A percentile compares a stretch with the other conserved stretches of the same genome.
These are phyloP conservation scores for Yamadazyma atmosphaerica DNA, from an alignment of 1,139 yeast species.

Conservation along the genomic window DNA sequence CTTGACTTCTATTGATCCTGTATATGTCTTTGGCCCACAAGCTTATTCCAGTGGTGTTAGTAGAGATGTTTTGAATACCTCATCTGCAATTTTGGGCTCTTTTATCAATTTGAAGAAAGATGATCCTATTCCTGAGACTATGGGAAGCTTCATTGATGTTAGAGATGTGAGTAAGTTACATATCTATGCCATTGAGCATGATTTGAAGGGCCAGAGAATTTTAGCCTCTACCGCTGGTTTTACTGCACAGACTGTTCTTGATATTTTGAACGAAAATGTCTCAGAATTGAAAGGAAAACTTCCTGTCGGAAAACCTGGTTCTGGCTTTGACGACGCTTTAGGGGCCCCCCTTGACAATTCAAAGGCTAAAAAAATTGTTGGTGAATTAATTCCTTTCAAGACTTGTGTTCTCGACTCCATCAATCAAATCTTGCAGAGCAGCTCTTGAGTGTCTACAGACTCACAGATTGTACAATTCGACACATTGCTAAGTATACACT, in stretches of 20 bases:
- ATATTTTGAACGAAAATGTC: conserved; percentile 26
- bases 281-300: conserved; percentile 37
- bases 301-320: conserved; percentile 40
- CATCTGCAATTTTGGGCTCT: conserved; percentile 34
- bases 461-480: too few relatives aligned
- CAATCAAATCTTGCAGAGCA: conserved; percentile 34
- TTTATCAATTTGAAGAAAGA: conserved; percentile 16
- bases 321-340: neutral
- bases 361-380: conserved; percentile 28
- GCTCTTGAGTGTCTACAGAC: too few relatives aligned
- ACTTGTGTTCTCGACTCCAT: conserved; percentile 38
- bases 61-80: conserved; percentile 32
- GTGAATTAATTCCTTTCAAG: conserved; percentile 33
- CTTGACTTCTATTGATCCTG: conserved; percentile 29
- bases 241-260: conserved; percentile 36
- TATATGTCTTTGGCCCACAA: conserved; percentile 41
- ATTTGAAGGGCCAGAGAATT: conserved; percentile 32
- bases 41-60: conserved; percentile 21
- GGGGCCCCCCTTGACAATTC: conserved; percentile 22
- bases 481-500: too few relatives aligned
- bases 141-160: conserved; percentile 42
- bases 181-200: conserved; percentile 37
- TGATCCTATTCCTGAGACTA: conserved; percentile 15
- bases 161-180: conserved; percentile 57
- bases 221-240: conserved; percentile 36